These are phyloP conservation scores for Aureobasidium musti DNA, from an alignment of 2,329 filamentous ascomycete species.

Conservation along the genomic window DNA sequence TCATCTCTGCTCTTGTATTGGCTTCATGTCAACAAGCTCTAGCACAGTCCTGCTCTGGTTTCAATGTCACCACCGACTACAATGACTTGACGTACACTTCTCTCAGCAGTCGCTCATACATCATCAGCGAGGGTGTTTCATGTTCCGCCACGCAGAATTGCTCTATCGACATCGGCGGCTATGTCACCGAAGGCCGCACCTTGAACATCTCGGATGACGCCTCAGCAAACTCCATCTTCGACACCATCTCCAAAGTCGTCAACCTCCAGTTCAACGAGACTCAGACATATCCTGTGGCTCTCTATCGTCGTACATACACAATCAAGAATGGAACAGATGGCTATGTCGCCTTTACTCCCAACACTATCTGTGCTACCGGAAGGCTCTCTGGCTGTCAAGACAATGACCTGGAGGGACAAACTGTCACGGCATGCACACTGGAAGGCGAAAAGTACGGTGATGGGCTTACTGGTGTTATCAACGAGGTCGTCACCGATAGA, in stretches of 20 bases:
- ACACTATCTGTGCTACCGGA: not conserved
- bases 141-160: not conserved
- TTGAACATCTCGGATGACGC: not conserved
- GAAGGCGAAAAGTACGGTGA: not conserved
- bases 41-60: slow-evolving; percentile 3
- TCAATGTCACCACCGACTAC: not conserved
- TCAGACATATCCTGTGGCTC: not conserved
- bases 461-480: not conserved
- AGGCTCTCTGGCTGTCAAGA: not conserved
- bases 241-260: not conserved
- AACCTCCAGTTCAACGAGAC: not conserved
- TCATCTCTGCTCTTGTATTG: not conserved
- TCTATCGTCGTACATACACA: not conserved
- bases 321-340: not conserved
- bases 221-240: not conserved
- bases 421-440: not conserved
- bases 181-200: not conserved
- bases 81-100: not conserved
- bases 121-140: not conserved
- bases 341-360: not conserved
- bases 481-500: not conserved
- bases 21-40: not conserved
- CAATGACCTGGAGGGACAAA: not conserved
- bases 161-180: not conserved
- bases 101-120: not conserved